Base-by-base conservation (phyloP, 176 grass and related monocot genomes). In the Triticum dicoccoides region DNA sequence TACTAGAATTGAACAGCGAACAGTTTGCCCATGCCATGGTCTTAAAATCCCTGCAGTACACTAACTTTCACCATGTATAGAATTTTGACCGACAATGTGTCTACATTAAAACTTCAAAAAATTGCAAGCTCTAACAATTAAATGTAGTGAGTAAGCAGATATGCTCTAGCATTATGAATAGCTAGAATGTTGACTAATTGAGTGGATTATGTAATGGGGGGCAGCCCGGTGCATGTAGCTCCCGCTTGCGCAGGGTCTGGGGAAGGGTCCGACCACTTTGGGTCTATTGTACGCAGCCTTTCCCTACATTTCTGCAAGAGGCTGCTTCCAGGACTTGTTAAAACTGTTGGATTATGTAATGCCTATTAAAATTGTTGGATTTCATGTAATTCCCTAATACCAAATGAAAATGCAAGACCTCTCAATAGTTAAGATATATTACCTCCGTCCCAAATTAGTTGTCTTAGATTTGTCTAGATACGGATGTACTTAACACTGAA, bases 1-100 rank as follows among this genome's bases (percentile, higher is more conserved):
- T 25, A 17, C 51, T 54, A 74, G 12, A 47, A 74, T 72, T 13
- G 27, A 49, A 56, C 4, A 17, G 5, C 25, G 21, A 20, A 42
- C 27, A 79, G 65, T 49, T 11, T 8, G 11, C 11, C 68, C 11
- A 54, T 35, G 44, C 6, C 41, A 74, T 9, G 42, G 13, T 75
- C 42, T 75, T 4, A 29, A 75, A 75, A 75, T 75, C 23, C 72
- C 72, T 24, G 30, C 41, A 77, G 27, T 30, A 76, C n/a, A 73
- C 59, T 73, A 78, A 29, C 51, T 59, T 37, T 76, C 44, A 66
- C 73, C 2, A 51, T 56, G 59, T 73, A 27, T 6, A 89, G 6
- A 29, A 73, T 27, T 69, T 89, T 81, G 21, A 69, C 32, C 14
- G 77, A 85, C 59, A 65, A 80, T 61, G 20, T 47, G 66, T 45